Evolutionary conservation across 108 stramenopile genomes (phyloP).

Genomic region (Cyclotella distinguenda): DNA sequence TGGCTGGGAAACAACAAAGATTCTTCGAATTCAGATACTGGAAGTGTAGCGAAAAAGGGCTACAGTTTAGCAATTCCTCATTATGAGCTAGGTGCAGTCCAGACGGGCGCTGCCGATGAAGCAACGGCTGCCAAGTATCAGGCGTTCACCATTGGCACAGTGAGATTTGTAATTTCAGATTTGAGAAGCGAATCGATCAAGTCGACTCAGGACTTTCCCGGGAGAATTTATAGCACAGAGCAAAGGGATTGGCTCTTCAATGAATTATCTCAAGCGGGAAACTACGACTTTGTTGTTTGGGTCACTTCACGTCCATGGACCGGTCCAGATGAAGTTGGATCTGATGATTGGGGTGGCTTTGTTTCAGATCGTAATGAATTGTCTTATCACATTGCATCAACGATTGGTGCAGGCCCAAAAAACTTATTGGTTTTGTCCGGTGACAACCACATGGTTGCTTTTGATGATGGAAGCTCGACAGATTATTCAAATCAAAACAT

Average conservation of each 20-base stretch:
- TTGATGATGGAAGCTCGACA: conserved; percentile 60
- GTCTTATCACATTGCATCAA: conserved; percentile 37
- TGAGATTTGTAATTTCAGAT: conserved; percentile 60
- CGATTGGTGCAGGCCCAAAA: conserved; percentile 43
- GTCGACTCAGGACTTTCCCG: conserved; percentile 21
- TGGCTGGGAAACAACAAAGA: conserved; percentile 55
- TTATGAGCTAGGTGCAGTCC: conserved; percentile 25
- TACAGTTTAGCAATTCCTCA: conserved; percentile 51
- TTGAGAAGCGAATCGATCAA: conserved; percentile 46
- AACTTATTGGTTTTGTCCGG: conserved; percentile 53
- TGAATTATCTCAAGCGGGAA: conserved; percentile 41
- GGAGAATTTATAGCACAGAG: conserved; percentile 35
- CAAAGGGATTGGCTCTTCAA: conserved; percentile 54
- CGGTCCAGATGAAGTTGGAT: conserved; percentile 32
- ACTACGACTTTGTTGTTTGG: conserved; percentile 68
- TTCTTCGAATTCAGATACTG: conserved; percentile 22
- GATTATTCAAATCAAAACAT: conserved; percentile 43
- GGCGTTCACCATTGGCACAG: conserved; percentile 62
- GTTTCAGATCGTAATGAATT: conserved; percentile 31
- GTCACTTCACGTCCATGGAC: conserved; percentile 56
- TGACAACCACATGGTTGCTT: conserved; percentile 63
- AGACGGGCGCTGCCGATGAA: conserved; percentile 8
- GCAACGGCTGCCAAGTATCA: conserved; percentile 47
- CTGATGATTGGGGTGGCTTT: conserved; percentile 55
- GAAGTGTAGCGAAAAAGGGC: conserved; percentile 27